Percentiles rank a stretch among this genome's conserved stretches.
These are phyloP conservation scores for Cocos nucifera DNA, from an alignment of 176 grass and related monocot genomes.

Conservation along the genomic window DNA sequence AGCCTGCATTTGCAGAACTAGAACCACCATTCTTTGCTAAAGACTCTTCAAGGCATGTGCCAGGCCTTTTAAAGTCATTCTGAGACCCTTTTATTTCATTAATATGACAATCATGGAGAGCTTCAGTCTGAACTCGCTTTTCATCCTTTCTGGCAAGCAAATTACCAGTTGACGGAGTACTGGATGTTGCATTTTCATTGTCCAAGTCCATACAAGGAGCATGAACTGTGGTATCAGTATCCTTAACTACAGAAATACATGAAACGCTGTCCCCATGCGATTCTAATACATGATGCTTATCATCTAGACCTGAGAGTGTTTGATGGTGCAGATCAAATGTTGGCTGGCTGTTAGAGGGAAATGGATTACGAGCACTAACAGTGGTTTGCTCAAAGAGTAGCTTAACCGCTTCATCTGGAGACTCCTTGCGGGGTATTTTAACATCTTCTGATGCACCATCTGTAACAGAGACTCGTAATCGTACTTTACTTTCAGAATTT, in stretches of 20 bases:
- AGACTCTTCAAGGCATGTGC: conserved; percentile 6
- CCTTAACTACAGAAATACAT: conserved; percentile 22
- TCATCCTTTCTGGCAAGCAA: conserved; percentile 22
- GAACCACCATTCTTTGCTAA: conserved; percentile 8
- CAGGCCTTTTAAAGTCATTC: conserved; percentile 13
- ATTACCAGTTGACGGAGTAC: conserved; percentile 20
- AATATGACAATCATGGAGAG: conserved; percentile 19
- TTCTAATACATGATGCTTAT: conserved; percentile 5
- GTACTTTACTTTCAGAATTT: neutral
- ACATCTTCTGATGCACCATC: no score
- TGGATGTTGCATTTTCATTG: conserved; percentile 37
- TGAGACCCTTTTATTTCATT: conserved; percentile 19
- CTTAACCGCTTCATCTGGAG: neutral
- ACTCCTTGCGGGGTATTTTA: neutral
- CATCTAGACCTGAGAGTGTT: neutral
- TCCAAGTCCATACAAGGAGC: no score
- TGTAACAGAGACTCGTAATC: neutral
- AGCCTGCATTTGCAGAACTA: conserved; percentile 5
- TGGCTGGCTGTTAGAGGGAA: conserved; percentile 2
- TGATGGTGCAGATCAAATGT: conserved; percentile 5
- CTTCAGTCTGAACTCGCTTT: conserved; percentile 24
- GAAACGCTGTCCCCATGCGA: conserved; percentile 20
- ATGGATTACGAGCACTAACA: neutral
- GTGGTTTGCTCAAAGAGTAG: neutral
- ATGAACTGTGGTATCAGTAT: conserved; percentile 11